Evolutionary conservation across 805 yeast genomes (phyloP).

Genomic region (Kazachstania kunashirensis): DNA sequence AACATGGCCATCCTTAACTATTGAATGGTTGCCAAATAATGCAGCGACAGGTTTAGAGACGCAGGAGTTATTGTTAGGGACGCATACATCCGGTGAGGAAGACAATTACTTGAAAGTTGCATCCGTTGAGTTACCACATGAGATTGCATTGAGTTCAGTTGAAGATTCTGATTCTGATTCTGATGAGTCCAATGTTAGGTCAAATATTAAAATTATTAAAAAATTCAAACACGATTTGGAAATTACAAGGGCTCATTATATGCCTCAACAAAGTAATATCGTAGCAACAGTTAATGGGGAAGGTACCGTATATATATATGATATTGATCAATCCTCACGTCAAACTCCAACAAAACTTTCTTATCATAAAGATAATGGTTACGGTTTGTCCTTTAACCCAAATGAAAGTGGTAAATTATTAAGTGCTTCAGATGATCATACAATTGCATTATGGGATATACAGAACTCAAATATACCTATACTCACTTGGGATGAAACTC

Average conservation of each 20-base stretch:
- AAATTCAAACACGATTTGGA: conserved; percentile 56
- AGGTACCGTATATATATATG: conserved; percentile 52
- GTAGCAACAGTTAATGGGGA: conserved; percentile 61
- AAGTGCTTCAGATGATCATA: conserved; percentile 58
- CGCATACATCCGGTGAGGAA: conserved; percentile 66
- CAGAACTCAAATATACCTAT: conserved; percentile 22
- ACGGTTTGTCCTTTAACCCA: conserved; percentile 62
- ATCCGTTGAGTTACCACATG: conserved; percentile 44
- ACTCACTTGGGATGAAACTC: conserved; percentile 27
- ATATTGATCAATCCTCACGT: conserved; percentile 26
- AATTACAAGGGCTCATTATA: conserved; percentile 60
- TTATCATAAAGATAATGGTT: conserved; percentile 61
- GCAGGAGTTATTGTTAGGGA: conserved; percentile 53
- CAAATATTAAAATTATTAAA: conserved; percentile 51
- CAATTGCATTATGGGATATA: conserved; percentile 54
- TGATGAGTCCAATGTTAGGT: conserved; percentile 12
- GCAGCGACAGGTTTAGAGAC: conserved; percentile 20
- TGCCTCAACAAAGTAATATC: conserved; percentile 48
- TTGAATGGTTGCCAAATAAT: conserved; percentile 58
- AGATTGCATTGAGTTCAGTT: conserved; percentile 4
- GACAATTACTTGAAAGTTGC: conserved; percentile 58
- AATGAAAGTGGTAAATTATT: conserved; percentile 39
- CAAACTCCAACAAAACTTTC: conserved; percentile 31
- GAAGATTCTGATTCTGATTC: conserved; percentile 10
- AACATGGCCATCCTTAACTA: conserved; percentile 73